Percentiles rank a stretch among this genome's conserved stretches.
These are phyloP conservation scores for Scenedesmus sp. DNA, from an alignment of 163 green algal genomes.

Conservation along the genomic window DNA sequence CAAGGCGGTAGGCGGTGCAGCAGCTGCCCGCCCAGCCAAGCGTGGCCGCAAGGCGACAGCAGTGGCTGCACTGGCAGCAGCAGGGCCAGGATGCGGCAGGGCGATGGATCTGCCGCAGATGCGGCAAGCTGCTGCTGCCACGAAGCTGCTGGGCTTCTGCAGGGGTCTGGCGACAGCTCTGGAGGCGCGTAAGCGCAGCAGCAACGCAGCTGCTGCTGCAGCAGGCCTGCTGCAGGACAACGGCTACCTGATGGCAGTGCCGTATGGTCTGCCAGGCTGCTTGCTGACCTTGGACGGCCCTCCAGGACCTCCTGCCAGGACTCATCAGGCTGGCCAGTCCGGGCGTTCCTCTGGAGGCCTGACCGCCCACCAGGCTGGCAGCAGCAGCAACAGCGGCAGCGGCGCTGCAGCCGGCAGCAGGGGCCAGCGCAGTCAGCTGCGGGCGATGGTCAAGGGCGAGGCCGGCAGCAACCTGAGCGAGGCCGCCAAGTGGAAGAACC, in stretches of 20 bases:
- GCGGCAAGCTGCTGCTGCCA: slow-evolving; percentile 3
- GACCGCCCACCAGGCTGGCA: neutral
- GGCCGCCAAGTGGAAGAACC: slow-evolving; percentile 32
- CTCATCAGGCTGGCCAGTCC: neutral
- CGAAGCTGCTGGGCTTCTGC: slow-evolving; percentile 24
- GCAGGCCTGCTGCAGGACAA: neutral
- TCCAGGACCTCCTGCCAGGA: neutral
- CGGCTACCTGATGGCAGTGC: neutral
- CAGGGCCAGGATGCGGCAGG: slow-evolving; percentile 21
- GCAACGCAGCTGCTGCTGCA: neutral
- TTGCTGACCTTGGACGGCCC: neutral
- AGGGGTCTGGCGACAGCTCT: neutral
- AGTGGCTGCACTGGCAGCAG: neutral
- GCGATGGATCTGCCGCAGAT: slow-evolving; percentile 18
- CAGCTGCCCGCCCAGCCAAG: neutral
- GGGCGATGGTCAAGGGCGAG: neutral
- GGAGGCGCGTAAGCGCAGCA: neutral
- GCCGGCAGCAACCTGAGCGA: neutral
- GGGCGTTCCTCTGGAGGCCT: neutral
- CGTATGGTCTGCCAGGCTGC: slow-evolving; percentile 20
- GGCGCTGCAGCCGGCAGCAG: neutral
- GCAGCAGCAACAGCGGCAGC: slow-evolving; percentile 35
- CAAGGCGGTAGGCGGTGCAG: neutral
- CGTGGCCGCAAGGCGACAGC: neutral
- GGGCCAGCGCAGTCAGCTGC: slow-evolving; percentile 14